Evolutionary conservation across 345 rosid species (phyloP), one percentile per base, ranked within the genome.

Genomic region (Aurinia saxatilis): DNA sequence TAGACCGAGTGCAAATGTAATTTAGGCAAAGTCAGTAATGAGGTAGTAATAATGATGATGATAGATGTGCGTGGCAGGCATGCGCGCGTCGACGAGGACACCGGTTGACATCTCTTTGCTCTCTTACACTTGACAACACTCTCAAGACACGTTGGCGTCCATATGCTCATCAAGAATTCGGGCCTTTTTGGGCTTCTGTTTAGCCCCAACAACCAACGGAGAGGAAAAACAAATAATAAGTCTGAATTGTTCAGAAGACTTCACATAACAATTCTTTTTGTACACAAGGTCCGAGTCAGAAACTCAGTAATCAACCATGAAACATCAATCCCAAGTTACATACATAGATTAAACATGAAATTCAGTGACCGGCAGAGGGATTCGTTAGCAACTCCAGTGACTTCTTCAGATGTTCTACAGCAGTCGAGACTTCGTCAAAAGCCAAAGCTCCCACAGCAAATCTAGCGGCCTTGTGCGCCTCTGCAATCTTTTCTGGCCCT

Each of bases 391-490:
- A 69, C 66, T 92, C 99, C 12, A 92, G 97, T 15, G 99, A 81
- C 60, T 92, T 87, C 75, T 14, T 80, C 30, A 92, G 75, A 81
- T 63, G 71, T 52, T 90, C 99, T 16, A 92, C 93, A 8, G 97
- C 99, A 59, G 87, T 68, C 5, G 90, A 77, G 54, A 93, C 83
- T 27, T 93, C 99, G 72, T 93, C 99, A 33, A 93, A 93, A 44
- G 97, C 99, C 73, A 93, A 72, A 44, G 99, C 96, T 53, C 96
- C 95, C 57, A 93, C 99, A 0, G 99, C 99, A 66, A 93, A 90
- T 77, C 95, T 81, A 2, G 99, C 99, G 66, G 99, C 96, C 73
- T 93, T 93, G 69, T 81, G 99, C 48, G 99, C 99, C 73, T 87
- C 97, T 0, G 85, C 81, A 5, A 93, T 77, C 78, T 87, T 90